phyloP scores from a whole-genome alignment of 1,284 basidiomycete genomes.

The Mycosarcoma mackinlayi region DNA sequence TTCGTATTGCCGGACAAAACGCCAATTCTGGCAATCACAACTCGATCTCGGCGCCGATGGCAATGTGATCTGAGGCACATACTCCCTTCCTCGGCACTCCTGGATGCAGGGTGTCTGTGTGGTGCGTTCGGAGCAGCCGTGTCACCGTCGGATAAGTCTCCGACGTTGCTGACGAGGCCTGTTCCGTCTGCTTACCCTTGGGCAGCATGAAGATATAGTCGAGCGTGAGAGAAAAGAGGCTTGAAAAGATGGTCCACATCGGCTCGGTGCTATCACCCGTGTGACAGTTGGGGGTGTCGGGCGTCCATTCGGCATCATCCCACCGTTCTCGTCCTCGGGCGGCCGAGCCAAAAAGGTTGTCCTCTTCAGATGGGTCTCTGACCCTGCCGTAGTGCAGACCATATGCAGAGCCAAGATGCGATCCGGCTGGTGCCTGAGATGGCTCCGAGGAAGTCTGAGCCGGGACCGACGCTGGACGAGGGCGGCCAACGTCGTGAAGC shows the following conservation, averaged over 20 bases:
- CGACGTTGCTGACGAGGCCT: neutral
- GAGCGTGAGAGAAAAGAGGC: constrained; percentile 64
- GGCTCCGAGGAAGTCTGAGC: neutral
- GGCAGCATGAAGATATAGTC: constrained; percentile 81
- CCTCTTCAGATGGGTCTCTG: constrained; percentile 28
- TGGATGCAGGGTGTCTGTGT: constrained; percentile 75
- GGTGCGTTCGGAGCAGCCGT: constrained; percentile 77
- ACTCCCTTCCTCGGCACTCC: constrained; percentile 84
- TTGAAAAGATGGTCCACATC: constrained; percentile 66
- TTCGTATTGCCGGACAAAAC: too few relatives aligned
- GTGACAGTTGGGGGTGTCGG: constrained; percentile 51
- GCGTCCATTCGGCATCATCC: constrained; percentile 52
- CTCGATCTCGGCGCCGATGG: constrained; percentile 72
- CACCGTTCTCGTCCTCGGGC: constrained; percentile 55
- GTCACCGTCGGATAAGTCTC: constrained; percentile 71
- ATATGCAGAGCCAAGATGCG: constrained; percentile 39
- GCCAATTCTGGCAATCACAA: constrained; percentile 5
- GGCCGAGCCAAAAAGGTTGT: constrained; percentile 54
- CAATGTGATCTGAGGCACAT: constrained; percentile 87
- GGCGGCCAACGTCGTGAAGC: constrained; percentile 71
- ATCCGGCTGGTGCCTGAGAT: neutral
- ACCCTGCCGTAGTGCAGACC: constrained; percentile 71
- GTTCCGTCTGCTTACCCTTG: neutral
- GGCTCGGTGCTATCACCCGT: constrained; percentile 57
- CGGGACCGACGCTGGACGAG: constrained; percentile 13